Evolutionary conservation across 164 flowering plant species (phyloP).

Genomic region (Kingdonia uniflora): DNA sequence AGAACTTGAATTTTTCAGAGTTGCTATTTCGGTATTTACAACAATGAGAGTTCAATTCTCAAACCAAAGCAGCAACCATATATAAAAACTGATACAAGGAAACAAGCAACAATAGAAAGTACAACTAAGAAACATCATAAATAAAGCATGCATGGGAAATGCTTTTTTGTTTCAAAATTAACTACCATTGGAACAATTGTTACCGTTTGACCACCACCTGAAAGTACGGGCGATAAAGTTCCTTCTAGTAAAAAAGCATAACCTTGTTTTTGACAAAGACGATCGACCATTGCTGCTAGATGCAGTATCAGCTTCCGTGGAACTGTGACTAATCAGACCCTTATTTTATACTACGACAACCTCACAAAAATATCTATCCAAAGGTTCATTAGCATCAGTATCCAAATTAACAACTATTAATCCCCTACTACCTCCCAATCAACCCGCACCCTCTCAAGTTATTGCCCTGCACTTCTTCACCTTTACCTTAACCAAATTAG

Average conservation of each 20-base stretch:
- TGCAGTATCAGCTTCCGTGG: conserved; percentile 5
- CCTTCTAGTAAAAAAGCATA: conserved; percentile 33
- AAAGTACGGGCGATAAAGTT: conserved; percentile 37
- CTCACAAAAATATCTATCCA: conserved; percentile 37
- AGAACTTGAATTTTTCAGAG: no score
- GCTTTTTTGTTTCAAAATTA: no score
- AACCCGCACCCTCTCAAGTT: conserved; percentile 40
- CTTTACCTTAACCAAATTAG: conserved; percentile 72
- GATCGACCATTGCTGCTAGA: conserved; percentile 21
- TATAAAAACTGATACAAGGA: no score
- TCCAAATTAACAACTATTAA: conserved; percentile 54
- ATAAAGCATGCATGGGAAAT: no score
- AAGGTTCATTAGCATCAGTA: conserved; percentile 24
- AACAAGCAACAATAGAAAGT: no score
- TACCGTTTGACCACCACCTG: conserved; percentile 32
- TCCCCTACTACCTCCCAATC: conserved; percentile 40
- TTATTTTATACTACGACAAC: conserved; percentile 37
- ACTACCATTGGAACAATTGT: conserved; percentile 1
- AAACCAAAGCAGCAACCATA: no score
- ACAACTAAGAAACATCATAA: no score
- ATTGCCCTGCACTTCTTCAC: conserved; percentile 79
- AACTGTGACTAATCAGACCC: conserved; percentile 14
- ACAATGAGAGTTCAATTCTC: no score
- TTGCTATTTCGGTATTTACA: no score
- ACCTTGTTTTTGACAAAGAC: conserved; percentile 23